Evolutionary conservation across 2,329 filamentous ascomycete species (phyloP).

Genomic region (Metarhizium anisopliae): DNA sequence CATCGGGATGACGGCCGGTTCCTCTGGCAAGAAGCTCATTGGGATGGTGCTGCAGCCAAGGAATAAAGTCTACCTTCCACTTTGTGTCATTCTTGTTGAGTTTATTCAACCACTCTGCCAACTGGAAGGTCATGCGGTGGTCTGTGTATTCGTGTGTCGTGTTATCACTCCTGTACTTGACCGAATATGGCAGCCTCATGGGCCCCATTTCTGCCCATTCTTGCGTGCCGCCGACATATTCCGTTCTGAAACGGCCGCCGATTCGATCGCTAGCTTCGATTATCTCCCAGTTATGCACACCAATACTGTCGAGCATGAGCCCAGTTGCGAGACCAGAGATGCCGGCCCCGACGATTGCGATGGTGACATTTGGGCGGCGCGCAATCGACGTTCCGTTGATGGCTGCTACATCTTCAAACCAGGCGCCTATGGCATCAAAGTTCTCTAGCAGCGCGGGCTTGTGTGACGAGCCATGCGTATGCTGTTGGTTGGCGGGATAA

Average conservation of each 20-base stretch:
- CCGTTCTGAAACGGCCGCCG: constrained; percentile 33
- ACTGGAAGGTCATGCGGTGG: constrained; percentile 32
- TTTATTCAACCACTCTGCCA: constrained; percentile 29
- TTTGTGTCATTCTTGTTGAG: constrained; percentile 23
- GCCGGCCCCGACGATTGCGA: constrained; percentile 28
- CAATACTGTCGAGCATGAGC: constrained; percentile 32
- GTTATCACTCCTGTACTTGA: constrained; percentile 30
- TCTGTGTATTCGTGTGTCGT: constrained; percentile 32
- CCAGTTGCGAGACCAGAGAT: constrained; percentile 19
- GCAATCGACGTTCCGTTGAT: constrained; percentile 18
- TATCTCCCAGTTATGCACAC: constrained; percentile 35
- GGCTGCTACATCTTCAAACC: constrained; percentile 29
- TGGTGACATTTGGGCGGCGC: constrained; percentile 11
- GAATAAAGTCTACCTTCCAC: constrained; percentile 30
- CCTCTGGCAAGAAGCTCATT: constrained; percentile 19
- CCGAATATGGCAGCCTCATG: constrained; percentile 32
- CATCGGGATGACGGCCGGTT: constrained; percentile 17
- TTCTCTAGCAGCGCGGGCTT: constrained; percentile 3
- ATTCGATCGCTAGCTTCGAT: constrained; percentile 30
- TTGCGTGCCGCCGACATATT: constrained; percentile 29
- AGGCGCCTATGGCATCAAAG: constrained; percentile 25
- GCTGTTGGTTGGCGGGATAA: neutral
- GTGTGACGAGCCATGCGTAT: neutral
- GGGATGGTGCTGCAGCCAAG: constrained; percentile 28
- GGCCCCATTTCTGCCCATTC: constrained; percentile 31